Evolutionary conservation across 805 yeast species (phyloP).

Genomic region (Cyberlindnera amylophila): DNA sequence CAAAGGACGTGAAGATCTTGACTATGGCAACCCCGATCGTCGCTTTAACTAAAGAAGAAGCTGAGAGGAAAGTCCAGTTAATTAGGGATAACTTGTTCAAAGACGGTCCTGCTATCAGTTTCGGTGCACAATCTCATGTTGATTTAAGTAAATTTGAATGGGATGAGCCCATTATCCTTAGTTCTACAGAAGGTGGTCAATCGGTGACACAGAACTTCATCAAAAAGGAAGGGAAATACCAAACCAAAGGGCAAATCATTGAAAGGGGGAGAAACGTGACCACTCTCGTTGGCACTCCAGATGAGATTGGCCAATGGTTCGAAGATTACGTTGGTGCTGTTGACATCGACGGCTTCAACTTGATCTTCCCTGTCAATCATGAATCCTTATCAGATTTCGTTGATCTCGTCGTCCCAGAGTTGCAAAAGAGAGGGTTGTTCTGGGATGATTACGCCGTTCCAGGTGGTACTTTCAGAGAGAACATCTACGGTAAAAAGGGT

Average conservation of each 20-base stretch:
- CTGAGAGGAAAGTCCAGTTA: constrained; percentile 27
- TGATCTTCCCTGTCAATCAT: constrained; percentile 36
- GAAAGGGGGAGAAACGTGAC: constrained; percentile 31
- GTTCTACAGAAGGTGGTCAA: constrained; percentile 32
- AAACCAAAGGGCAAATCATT: constrained; percentile 29
- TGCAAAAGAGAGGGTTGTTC: constrained; percentile 33
- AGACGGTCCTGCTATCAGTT: constrained; percentile 42
- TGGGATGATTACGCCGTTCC: constrained; percentile 36
- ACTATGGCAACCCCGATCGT: constrained; percentile 36
- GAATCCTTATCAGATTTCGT: constrained; percentile 37
- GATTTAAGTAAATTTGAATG: constrained; percentile 32
- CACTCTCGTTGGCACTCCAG: constrained; percentile 34
- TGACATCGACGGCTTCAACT: constrained; percentile 42
- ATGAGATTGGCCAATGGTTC: constrained; percentile 37
- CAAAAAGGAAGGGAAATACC: constrained; percentile 18
- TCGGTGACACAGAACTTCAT: constrained; percentile 32
- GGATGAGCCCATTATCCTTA: constrained; percentile 30
- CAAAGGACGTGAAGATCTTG: constrained; percentile 36
- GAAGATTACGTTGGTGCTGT: constrained; percentile 36
- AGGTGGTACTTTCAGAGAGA: constrained; percentile 37
- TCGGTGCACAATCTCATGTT: constrained; percentile 44
- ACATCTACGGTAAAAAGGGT: constrained; percentile 30
- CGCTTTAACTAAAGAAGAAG: constrained; percentile 40
- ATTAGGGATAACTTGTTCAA: constrained; percentile 33
- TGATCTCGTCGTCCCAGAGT: constrained; percentile 35